Evolutionary conservation across 2,329 filamentous ascomycete species (phyloP).

Genomic region (Aspergillus transmontanensis): DNA sequence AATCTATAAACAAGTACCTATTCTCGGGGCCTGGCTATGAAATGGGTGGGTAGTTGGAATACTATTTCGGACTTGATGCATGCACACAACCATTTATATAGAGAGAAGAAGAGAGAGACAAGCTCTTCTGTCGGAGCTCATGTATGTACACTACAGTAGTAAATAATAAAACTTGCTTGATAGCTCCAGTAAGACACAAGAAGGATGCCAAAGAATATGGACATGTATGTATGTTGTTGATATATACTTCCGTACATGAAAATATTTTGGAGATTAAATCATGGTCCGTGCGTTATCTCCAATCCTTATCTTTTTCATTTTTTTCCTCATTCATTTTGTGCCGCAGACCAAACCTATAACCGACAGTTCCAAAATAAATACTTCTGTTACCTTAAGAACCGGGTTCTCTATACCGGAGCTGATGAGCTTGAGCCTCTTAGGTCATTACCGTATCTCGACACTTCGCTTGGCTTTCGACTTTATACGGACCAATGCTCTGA

Average conservation of each 20-base stretch:
- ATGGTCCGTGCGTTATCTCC: slow-evolving; percentile 1
- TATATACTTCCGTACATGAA: too few relatives aligned
- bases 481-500: neutral
- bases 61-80: neutral
- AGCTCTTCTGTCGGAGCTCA: neutral
- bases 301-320: neutral
- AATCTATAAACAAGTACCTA: slow-evolving; percentile 64
- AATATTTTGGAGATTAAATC: too few relatives aligned
- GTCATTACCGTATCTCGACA: neutral
- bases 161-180: neutral
- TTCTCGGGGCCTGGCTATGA: slow-evolving; percentile 56
- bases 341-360: neutral
- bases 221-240: neutral
- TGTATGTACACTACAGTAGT: neutral
- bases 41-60: neutral
- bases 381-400: neutral
- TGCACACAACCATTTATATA: neutral
- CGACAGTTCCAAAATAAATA: neutral
- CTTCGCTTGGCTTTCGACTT: slow-evolving; percentile 2
- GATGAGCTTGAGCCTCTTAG: slow-evolving; percentile 6
- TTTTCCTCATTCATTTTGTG: neutral
- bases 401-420: neutral
- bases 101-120: slow-evolving; percentile 10
- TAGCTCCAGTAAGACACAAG: neutral
- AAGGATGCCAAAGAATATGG: neutral